Conservation (phyloP, 106 monocot genomes). For the Iris macrosiphon region DNA sequence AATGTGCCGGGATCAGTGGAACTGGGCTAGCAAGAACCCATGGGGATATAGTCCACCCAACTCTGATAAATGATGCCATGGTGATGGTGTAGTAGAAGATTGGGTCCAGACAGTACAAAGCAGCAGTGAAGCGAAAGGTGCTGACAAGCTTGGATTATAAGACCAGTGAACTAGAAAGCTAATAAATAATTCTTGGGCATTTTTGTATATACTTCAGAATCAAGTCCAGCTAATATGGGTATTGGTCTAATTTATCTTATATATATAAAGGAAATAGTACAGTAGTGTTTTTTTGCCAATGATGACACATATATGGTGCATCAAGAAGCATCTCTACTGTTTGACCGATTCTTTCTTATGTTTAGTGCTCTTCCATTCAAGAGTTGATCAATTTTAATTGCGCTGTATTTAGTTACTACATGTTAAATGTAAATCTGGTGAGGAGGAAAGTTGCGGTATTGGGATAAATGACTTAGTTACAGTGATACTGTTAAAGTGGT, state of each 20-base stretch:
- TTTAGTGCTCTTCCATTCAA: too few relatives aligned
- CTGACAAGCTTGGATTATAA: not conserved
- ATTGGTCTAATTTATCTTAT: constrained; percentile 3
- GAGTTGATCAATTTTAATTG: too few relatives aligned
- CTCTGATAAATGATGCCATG: constrained; percentile 19
- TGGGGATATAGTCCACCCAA: constrained; percentile 66
- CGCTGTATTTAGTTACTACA: too few relatives aligned
- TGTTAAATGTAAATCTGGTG: too few relatives aligned
- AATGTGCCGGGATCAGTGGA: constrained; percentile 91
- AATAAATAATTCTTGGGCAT: constrained; percentile 5
- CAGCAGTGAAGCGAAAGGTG: not conserved
- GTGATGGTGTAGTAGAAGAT: too few relatives aligned
- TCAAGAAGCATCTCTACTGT: too few relatives aligned
- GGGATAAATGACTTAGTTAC: too few relatives aligned
- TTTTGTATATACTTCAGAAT: constrained; percentile 9
- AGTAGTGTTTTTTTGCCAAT: not conserved
- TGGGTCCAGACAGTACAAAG: not conserved
- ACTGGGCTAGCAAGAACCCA: constrained; percentile 88
- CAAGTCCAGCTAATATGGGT: constrained; percentile 7
- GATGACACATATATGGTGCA: not conserved
- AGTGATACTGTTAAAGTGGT: too few relatives aligned
- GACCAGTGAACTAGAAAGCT: constrained; percentile 1
- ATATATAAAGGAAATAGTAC: not conserved
- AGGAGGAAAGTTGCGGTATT: too few relatives aligned
- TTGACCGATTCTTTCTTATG: too few relatives aligned